Base-by-base conservation (phyloP, 73 alveolate species). In the Blepharisma stoltei region DNA sequence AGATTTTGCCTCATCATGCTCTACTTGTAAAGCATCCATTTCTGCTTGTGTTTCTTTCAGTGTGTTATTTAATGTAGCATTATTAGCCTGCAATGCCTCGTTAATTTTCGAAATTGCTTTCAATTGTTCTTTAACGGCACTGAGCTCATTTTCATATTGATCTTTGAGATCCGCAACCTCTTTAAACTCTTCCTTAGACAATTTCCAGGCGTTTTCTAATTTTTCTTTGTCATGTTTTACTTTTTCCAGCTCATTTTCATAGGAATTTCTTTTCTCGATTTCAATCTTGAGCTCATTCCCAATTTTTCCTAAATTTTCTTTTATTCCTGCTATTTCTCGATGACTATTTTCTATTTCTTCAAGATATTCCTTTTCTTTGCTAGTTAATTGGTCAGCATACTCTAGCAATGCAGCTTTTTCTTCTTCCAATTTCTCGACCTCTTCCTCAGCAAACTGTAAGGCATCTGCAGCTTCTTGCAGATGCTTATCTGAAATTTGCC, bases 381-480 rank as follows among this genome's bases (percentile, higher is more conserved):
- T 46, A 1, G 41, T 69, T 14, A 9, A 18, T 43, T 69, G 45
- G n/a, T 69, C 79, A 69, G 20, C n/a, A 69, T 69, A 69, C 0
- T 69, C 65, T 37, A 69, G 60, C n/a, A 69, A 46, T 37, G 79
- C 18, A 7, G 18, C 20, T 5, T 69, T 69, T 46, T 69, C 79
- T n/a, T 46, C 65, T 5, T 69, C 79, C 14, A 69, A 53, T 43
- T 6, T 38, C 45, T 69, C 79, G 27, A 69, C 79, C 5, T 69
- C 67, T 69, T 69, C 55, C 5, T 69, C 65, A 1, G 79, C 79
- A 44, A 18, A 46, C 32, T 38, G 55, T 69, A 69, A 5, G 5
- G 79, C 79, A 14, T 69, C 67, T 0, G 65, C 79, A 69, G 79
- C 79, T 69, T 46, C 65, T 43, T 69, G n/a, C 1, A 69, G 45